Base-by-base conservation (phyloP, 495 filamentous ascomycete species). In the Hypoxylon subgilvum region DNA sequence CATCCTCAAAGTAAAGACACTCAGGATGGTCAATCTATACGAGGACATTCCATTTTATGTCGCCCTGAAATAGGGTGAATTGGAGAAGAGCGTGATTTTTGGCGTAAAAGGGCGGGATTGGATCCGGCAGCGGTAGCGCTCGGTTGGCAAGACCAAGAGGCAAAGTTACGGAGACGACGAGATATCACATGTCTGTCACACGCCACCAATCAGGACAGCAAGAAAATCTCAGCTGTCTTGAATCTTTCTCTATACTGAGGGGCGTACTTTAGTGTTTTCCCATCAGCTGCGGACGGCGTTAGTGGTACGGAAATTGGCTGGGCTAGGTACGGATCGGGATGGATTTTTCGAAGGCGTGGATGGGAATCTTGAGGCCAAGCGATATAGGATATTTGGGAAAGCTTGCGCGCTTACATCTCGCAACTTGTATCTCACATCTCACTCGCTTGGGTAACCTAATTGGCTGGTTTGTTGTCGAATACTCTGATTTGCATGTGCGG, bases 191-290 rank as follows among this genome's bases (percentile, higher is more conserved):
- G 12, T 43, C 22, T 34, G 13, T 4, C n/a, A 6, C 13, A 16
- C 13, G n/a, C 4, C 7, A 6, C 31, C 7, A 13, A 13, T 3
- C 6, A 6, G 34, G 45, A 35, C 17, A 49, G 30, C 30, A n/a
- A n/a, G n/a, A n/a, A n/a, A n/a, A n/a, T 61, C 30, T 40, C 39
- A 31, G 43, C n/a, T 34, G 58, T 61, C 58, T 61, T 38, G 45
- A 38, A 61, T 56, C 45, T 45, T 61, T 55, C 25, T 35, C 31
- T 58, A 38, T 30, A 23, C 23, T 38, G 35, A 25, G 22, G n/a
- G n/a, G n/a, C n/a, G n/a, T n/a, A n/a, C n/a, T n/a, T n/a, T n/a
- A n/a, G n/a, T n/a, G n/a, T n/a, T 39, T 25, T 49, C 6, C 9
- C 18, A 17, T 19, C 38, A n/a, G 38, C n/a, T 1, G 9, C 23